Conservation (phyloP, 495 filamentous ascomycete genomes). For the Cercophora scortea region DNA sequence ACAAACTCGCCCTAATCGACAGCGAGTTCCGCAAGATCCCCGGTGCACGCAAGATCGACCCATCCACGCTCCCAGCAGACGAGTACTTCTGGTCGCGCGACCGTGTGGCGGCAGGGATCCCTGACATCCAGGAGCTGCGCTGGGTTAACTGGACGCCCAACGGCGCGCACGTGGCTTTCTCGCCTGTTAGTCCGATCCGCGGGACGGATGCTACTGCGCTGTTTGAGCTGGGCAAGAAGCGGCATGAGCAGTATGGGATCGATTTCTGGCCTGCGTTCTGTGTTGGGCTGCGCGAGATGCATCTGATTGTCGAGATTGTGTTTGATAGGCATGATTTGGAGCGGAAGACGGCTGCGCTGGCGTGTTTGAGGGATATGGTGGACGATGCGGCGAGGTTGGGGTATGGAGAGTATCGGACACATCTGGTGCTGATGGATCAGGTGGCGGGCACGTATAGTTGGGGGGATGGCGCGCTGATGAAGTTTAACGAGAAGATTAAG, state of each 20-base stretch:
- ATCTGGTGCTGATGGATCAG: conserved; percentile 49
- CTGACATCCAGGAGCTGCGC: conserved; percentile 40
- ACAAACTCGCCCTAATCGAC: conserved; percentile 39
- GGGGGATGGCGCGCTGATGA: conserved; percentile 43
- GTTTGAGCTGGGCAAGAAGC: conserved; percentile 33
- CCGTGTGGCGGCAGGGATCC: conserved; percentile 31
- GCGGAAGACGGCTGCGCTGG: conserved; percentile 26
- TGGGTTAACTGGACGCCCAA: conserved; percentile 54
- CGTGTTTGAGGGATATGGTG: conserved; percentile 39
- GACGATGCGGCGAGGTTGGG: conserved; percentile 39
- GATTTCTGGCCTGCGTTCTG: conserved; percentile 46
- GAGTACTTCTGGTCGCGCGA: conserved; percentile 27
- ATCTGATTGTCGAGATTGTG: conserved; percentile 51
- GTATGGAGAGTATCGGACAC: conserved; percentile 52
- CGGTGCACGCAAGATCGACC: conserved; percentile 40
- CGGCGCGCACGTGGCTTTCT: conserved; percentile 48
- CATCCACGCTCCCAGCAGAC: conserved; percentile 26
- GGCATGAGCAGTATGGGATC: conserved; percentile 34
- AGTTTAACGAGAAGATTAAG: conserved; percentile 49
- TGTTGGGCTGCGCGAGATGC: conserved; percentile 49
- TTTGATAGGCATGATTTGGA: conserved; percentile 40
- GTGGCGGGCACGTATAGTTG: conserved; percentile 50
- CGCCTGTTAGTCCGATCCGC: conserved; percentile 46
- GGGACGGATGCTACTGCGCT: conserved; percentile 40
- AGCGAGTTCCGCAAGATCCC: conserved; percentile 34